Evolutionary conservation across 257 asterid species (phyloP), one percentile per base, ranked within the genome.

Genomic region (Eucommia ulmoides): DNA sequence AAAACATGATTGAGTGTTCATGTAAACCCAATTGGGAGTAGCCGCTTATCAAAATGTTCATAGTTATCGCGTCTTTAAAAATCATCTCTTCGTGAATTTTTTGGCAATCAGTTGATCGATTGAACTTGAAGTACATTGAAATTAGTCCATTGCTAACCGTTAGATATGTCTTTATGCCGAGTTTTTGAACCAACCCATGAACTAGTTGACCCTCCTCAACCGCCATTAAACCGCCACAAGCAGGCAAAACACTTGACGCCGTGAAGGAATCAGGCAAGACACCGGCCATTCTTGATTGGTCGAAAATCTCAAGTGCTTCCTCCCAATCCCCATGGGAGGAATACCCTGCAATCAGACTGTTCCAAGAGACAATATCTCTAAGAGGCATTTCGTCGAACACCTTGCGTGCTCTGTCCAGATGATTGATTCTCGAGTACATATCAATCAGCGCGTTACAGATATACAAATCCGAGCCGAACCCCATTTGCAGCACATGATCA

Each of bases 351-450:
- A 83, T 75, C 77, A 88, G 65, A 65, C 82, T 84, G 63, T 88
- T 88, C 95, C 93, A 83, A 1, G 97, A 69, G 35, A 84, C 92
- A 61, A 83, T 35, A 67, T 84, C 95, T 67, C 73, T 75, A 0
- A 18, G 24, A 52, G 68, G 74, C 92, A 88, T 81, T 64, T 58
- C 58, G 41, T 84, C 88, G 33, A 88, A 88, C 84, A 83, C 60
- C 21, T 64, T 46, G n/a, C 71, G 65, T 6, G 93, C 93, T 22
- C 50, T 54, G 24, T 44, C 61, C 68, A 88, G 48, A 5, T 59
- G 65, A 3, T 61, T 49, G 45, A 73, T 65, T 72, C 93, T 60
- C 0, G 86, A 58, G 45, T 88, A 84, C 95, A 84, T 84, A 53
- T 74, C 86, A 19, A 81, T 73, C 74, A 88, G 46, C 20, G 97